Base-by-base conservation (phyloP, 176 grass and related monocot species). In the Aegilops tauschii region DNA sequence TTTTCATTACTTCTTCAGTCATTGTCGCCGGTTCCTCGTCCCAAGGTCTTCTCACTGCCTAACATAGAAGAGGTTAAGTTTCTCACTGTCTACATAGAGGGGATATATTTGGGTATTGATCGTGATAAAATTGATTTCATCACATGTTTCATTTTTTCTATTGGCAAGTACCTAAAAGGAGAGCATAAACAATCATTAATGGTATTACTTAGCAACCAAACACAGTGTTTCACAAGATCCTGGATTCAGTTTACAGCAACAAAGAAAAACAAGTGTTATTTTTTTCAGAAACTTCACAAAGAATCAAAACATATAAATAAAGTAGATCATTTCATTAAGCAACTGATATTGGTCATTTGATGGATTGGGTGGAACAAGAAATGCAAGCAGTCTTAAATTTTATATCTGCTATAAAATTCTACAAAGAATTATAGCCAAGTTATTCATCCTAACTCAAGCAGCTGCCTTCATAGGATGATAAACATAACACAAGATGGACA, bases 1-100 rank as follows among this genome's bases (percentile, higher is more conserved):
- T 94, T 96, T 96, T 96, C 93, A 96, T 95, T 69, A 96, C 83
- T 69, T 98, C 96, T 96, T 98, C 96, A 52, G 86, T 96, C 92
- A 98, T 94, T 65, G 78, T 47, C 62, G 85, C 89, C 31, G 96
- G 92, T 64, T 98, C 96, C 75, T 98, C 96, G 49, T 94, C 96
- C 96, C 96, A 98, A 64, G 96, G 92, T 83, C 93, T 98, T 86
- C 88, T 96, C 62, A 93, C 80, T 86, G 92, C 96, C 96, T 98
- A 91, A 91, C 23, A 93, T 54, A 84, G 44, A 23, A 86, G 28
- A 82, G 10, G n/a, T 6, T 13, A 73, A 75, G 42, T 75, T 96
- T 86, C 83, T 96, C 72, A 90, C 80, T 86, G 90, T 90, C 90
- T 96, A 76, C 20, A 93, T 32, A 77, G 21, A 18, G 80, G 29